Base-by-base conservation (phyloP, 805 yeast species). In the Wickerhamiella brachini region DNA sequence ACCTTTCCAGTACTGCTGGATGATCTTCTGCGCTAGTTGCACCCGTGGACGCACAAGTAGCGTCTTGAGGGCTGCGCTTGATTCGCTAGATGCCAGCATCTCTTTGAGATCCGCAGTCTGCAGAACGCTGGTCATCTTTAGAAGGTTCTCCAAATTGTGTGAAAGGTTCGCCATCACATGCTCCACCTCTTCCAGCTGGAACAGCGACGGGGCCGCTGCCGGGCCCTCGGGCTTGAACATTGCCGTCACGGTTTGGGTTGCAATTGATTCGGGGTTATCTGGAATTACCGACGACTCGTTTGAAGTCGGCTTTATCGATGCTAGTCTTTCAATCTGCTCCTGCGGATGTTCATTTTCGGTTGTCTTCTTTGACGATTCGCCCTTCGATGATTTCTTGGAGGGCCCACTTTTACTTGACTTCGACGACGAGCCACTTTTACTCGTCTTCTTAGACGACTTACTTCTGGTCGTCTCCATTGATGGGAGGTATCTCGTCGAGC, bases 11-110 rank as follows among this genome's bases (percentile, higher is more conserved):
- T 82, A 70, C 42, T 79, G 64, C 1, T 80, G 65, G 60, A 80
- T 80, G 53, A 86, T 63, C 53, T 71, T 71, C 0, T 85, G 70
- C 0, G 86, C 86, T 22, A 85, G 62, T 49, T 73, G 73, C 21
- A 85, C 59, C 50, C 81, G 75, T 44, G 75, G 73, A 51, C 80
- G 72, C 9, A 75, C 63, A 45, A 83, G 61, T 5, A 81, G 74
- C 7, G 77, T 69, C 15, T 74, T 58, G 7, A 79, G 66, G 41
- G 76, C 75, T 2, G 70, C 66, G 20, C 71, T 64, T 23, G 60
- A 55, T n/a, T 67, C 58, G 15, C 65, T 57, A 18, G 45, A 50
- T 12, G 64, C 57, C 2, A 52, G 45, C 9, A 73, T 42, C 61
- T 65, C 54, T 42, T 58, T 51, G 59, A 68, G 53, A 71, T 74